Conservation (phyloP, 306 rosid genomes). For the Pyrus bretschneideri region DNA sequence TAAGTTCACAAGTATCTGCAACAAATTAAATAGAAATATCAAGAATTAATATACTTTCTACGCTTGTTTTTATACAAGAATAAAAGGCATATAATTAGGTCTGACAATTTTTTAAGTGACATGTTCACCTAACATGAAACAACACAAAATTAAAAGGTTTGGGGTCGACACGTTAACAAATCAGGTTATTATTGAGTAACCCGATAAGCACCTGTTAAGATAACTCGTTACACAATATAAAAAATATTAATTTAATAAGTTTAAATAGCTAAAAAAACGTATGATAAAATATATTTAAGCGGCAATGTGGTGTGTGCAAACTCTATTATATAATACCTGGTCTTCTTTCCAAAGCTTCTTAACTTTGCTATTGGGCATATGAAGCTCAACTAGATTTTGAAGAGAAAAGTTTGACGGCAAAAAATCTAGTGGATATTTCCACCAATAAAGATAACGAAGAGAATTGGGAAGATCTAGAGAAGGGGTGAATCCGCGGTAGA, state of each 20-base stretch:
- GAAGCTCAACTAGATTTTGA: constrained; percentile 5
- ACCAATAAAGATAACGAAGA: not conserved
- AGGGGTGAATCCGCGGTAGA: no score
- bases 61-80: not conserved
- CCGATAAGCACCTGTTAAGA: no score
- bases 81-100: no score
- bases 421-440: accelerated
- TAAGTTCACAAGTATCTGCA: not conserved
- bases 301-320: no score
- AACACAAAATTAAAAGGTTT: no score
- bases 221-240: not conserved
- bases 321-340: not conserved
- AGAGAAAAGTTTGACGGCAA: not conserved
- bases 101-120: no score
- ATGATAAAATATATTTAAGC: no score
- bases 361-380: accelerated
- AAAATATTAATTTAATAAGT: no score
- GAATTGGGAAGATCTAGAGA: not conserved
- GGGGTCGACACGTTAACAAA: no score
- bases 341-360: not conserved
- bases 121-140: no score
- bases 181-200: no score
- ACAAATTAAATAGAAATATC: not conserved
- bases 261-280: no score
- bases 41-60: not conserved